A percentile compares a stretch with the other conserved stretches of the same genome.
phyloP scores from a whole-genome alignment of 805 yeast genomes.

The Candida ponderosae region DNA sequence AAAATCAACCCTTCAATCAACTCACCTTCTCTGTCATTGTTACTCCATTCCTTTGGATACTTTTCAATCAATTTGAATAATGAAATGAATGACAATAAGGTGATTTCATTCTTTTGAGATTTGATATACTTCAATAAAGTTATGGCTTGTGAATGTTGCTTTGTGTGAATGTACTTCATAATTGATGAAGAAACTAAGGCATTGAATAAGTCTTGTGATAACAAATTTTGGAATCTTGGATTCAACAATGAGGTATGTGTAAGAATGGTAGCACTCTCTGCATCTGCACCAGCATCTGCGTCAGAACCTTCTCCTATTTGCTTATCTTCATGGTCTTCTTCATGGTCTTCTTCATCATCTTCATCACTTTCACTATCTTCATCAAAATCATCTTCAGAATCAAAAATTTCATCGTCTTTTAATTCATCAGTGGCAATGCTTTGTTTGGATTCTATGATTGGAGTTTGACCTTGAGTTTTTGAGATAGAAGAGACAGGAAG shows the following conservation, averaged over 20 bases:
- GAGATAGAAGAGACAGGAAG: too few relatives aligned
- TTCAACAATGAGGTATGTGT: conserved; percentile 3
- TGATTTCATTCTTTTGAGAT: conserved; percentile 12
- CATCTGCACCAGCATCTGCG: not conserved
- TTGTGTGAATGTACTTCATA: conserved; percentile 13
- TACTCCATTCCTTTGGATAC: conserved; percentile 17
- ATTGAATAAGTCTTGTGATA: conserved; percentile 18
- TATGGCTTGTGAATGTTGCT: conserved; percentile 8
- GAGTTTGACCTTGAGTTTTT: not conserved
- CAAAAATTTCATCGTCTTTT: conserved; percentile 5
- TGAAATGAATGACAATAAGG: conserved; percentile 19
- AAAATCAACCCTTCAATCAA: conserved; percentile 15
- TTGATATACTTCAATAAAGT: conserved; percentile 12
- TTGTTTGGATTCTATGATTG: not conserved
- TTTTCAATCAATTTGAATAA: conserved; percentile 18
- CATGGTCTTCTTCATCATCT: conserved; percentile 1
- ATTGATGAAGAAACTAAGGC: conserved; percentile 16
- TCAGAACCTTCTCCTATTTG: not conserved
- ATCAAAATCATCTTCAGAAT: not conserved
- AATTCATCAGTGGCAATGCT: not conserved
- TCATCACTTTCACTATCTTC: not conserved
- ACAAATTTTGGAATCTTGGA: conserved; percentile 10
- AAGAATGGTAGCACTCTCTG: not conserved
- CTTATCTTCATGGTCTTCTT: conserved; percentile 3
- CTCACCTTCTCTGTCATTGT: conserved; percentile 5